These are phyloP conservation scores for Populus nigra DNA, from an alignment of 345 rosid genomes.

Conservation along the genomic window DNA sequence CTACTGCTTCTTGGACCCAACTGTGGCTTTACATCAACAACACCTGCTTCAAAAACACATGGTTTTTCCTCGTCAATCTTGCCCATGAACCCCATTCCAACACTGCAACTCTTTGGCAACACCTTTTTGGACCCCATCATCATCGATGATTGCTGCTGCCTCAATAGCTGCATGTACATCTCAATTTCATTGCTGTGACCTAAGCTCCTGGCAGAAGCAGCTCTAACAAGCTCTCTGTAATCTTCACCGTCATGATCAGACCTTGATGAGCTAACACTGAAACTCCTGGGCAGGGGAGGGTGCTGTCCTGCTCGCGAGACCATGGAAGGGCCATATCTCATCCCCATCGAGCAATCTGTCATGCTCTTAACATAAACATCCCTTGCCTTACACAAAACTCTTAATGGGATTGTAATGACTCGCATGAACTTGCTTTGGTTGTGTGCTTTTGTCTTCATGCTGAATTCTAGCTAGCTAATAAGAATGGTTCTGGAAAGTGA, in stretches of 20 bases:
- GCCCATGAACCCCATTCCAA: constrained; percentile 48
- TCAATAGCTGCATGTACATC: constrained; percentile 37
- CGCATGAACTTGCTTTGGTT: constrained; percentile 49
- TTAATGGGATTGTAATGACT: constrained; percentile 41
- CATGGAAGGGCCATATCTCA: constrained; percentile 21
- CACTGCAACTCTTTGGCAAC: constrained; percentile 52
- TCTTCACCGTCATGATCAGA: constrained; percentile 42
- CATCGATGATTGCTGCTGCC: background rate
- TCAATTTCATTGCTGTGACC: constrained; percentile 57
- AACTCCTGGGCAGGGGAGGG: constrained; percentile 51
- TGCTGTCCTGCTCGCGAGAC: constrained; percentile 14
- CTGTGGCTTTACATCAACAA: background rate
- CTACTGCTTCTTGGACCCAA: constrained; percentile 49
- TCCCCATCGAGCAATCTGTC: constrained; percentile 37
- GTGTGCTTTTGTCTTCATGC: constrained; percentile 34
- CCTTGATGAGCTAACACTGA: constrained; percentile 40
- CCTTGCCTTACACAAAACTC: constrained; percentile 54
- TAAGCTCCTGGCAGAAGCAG: constrained; percentile 52
- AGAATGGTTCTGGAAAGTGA: background rate
- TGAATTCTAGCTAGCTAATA: background rate
- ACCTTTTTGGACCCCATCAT: constrained; percentile 7
- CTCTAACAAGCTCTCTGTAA: constrained; percentile 58
- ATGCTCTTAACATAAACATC: constrained; percentile 70
- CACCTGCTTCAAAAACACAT: constrained; percentile 25
- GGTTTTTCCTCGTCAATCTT: constrained; percentile 52